Base-by-base conservation (phyloP, 495 filamentous ascomycete species). In the Rhizodiscina lignyota region DNA sequence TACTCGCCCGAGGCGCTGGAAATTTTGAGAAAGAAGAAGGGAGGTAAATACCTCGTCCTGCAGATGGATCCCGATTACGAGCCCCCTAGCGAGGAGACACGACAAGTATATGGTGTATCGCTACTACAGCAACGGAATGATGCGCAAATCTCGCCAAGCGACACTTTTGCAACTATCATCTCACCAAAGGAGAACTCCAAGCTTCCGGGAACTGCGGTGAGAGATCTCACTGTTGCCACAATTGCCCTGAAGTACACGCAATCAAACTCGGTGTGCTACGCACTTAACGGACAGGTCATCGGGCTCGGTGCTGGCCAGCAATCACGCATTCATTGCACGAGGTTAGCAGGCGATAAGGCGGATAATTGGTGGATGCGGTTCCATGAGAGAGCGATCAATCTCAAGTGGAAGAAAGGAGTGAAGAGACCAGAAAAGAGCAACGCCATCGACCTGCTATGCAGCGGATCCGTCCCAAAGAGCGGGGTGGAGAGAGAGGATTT, bases 281-380 rank as follows among this genome's bases (percentile, higher is more conserved):
- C 89, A 29, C 72, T 87, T 38, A 82, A 94, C 45, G 89, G 89
- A 12, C 91, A 96, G 57, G 67, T 94, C 55, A 73, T 97, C 44
- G 89, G 89, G 33, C 70, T 97, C 30, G 89, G 91, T 42, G 89
- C 89, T 34, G 89, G 89, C 34, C 89, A 97, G 59, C 89, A 97
- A 62, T 87, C 80, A 41, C 76, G 89, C 45, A 97, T 97, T 47
- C 91, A 96, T 68, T 96, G 91, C 68, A 97, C 89, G 18, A 77
- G 89, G 42, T 70, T 97, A 28, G 89, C 89, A n/a, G 89, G 91
- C 43, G 89, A 94, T 63, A 97, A 97, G 66, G 83, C 85, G 32
- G 89, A 97, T 59, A 92, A 87, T 66, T 97, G 89, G 89, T 97
- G 89, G 89, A 76, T 96, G 62, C 77, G 89, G 47, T 94, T 94